phyloP scores from a whole-genome alignment of 495 filamentous ascomycete species.

The Pseudomonodictys pantanalensis region DNA sequence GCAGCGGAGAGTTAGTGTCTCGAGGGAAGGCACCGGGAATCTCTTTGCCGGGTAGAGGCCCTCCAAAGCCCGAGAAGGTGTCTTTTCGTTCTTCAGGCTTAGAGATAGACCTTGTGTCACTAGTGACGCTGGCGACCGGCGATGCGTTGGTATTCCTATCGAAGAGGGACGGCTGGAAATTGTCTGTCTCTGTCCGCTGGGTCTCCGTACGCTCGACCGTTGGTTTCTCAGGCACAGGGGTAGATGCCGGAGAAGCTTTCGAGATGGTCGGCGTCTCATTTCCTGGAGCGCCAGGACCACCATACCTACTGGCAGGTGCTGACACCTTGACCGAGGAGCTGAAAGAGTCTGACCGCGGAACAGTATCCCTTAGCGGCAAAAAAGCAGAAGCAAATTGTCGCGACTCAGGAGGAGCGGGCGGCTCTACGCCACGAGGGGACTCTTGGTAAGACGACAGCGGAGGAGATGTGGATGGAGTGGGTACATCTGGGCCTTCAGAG shows the following conservation, averaged over 20 bases:
- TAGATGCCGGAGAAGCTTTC: slow-evolving; percentile 40
- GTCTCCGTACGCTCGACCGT: slow-evolving; percentile 38
- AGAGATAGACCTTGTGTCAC: slow-evolving; percentile 31
- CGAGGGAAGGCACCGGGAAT: slow-evolving; percentile 60
- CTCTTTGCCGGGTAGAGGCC: slow-evolving; percentile 36
- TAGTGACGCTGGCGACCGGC: slow-evolving; percentile 35
- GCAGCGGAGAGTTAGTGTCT: slow-evolving; percentile 46
- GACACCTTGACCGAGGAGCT: slow-evolving; percentile 77
- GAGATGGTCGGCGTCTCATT: slow-evolving; percentile 58
- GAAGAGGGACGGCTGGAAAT: slow-evolving; percentile 20
- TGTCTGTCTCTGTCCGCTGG: slow-evolving; percentile 32
- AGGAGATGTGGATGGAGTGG: slow-evolving; percentile 63
- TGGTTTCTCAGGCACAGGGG: slow-evolving; percentile 48
- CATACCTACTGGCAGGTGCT: slow-evolving; percentile 72
- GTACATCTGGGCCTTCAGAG: slow-evolving; percentile 41
- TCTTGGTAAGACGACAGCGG: slow-evolving; percentile 51
- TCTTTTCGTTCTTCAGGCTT: slow-evolving; percentile 37
- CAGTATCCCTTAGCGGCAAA: slow-evolving; percentile 56
- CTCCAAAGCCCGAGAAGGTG: slow-evolving; percentile 35
- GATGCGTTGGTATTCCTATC: slow-evolving; percentile 32
- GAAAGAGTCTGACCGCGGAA: slow-evolving; percentile 61
- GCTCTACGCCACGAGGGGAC: slow-evolving; percentile 54
- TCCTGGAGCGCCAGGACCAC: slow-evolving; percentile 55
- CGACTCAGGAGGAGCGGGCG: slow-evolving; percentile 62
- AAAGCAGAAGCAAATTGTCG: slow-evolving; percentile 71